phyloP scores from a whole-genome alignment of 1,284 basidiomycete species.

The Tilletia caries region DNA sequence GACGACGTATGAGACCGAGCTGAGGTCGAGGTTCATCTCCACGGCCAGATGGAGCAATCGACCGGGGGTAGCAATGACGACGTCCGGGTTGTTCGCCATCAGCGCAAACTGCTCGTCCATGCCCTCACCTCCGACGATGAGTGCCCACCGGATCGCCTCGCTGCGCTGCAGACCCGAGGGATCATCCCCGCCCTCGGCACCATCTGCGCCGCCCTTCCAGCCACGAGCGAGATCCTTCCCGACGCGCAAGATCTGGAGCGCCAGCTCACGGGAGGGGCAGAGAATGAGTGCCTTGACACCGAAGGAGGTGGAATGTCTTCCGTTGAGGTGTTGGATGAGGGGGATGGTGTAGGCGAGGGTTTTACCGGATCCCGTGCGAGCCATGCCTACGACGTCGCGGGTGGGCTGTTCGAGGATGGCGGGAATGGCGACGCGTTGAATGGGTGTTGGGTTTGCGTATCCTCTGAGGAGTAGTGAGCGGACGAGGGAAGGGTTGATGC shows the following conservation, averaged over 20 bases:
- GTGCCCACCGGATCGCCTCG: conserved; percentile 79
- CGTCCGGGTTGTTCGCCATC: conserved; percentile 82
- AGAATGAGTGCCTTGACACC: conserved; percentile 85
- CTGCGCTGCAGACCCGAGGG: conserved; percentile 48
- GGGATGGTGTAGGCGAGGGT: conserved; percentile 95
- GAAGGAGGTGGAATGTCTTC: conserved; percentile 72
- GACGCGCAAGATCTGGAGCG: conserved; percentile 86
- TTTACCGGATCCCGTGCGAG: conserved; percentile 95
- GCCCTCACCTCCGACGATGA: conserved; percentile 92
- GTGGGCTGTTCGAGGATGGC: conserved; percentile 78
- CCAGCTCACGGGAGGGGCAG: conserved; percentile 88
- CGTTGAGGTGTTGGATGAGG: conserved; percentile 79
- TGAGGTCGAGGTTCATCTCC: conserved; percentile 93
- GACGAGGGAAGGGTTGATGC: conserved; percentile 76
- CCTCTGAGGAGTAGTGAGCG: conserved; percentile 86
- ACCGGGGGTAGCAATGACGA: conserved; percentile 77
- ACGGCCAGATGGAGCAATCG: conserved; percentile 90
- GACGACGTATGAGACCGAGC: conserved; percentile 82
- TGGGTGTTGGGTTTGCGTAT: conserved; percentile 91
- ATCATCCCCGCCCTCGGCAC: conserved; percentile 53
- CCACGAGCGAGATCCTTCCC: conserved; percentile 87
- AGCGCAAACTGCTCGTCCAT: conserved; percentile 95
- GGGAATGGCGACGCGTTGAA: conserved; percentile 87
- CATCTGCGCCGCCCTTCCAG: conserved; percentile 55
- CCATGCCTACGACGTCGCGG: conserved; percentile 95